These are phyloP conservation scores for Pelargonium exstipulatum DNA, from an alignment of 441 rosid genomes.

Conservation along the genomic window DNA sequence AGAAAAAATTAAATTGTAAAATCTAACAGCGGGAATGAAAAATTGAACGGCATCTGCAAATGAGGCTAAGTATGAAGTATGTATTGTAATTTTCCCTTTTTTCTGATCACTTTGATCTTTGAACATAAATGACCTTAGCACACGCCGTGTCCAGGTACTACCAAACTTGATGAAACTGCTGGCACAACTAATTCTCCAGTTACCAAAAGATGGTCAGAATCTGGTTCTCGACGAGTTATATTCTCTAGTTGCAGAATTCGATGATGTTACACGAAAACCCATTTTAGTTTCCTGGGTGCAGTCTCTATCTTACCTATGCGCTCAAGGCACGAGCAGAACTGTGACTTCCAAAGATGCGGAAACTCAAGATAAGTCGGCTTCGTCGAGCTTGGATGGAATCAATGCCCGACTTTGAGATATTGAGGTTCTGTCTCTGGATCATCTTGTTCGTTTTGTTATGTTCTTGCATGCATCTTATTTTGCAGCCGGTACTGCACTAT, in stretches of 20 bases:
- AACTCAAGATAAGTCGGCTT: constrained; percentile 21
- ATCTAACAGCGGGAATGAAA: too few relatives aligned
- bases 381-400: constrained; percentile 26
- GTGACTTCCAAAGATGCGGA: constrained; percentile 23
- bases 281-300: constrained; percentile 89
- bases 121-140: constrained; percentile 5
- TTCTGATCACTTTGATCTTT: background rate
- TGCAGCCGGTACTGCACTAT: too few relatives aligned
- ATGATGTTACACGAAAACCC: constrained; percentile 88
- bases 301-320: constrained; percentile 69
- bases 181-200: constrained; percentile 50
- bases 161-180: constrained; percentile 66
- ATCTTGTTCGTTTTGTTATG: background rate
- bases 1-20: too few relatives aligned
- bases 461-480: too few relatives aligned
- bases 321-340: constrained; percentile 30
- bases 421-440: constrained; percentile 20
- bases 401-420: constrained; percentile 45
- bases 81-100: background rate
- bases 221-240: constrained; percentile 62
- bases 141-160: constrained; percentile 44
- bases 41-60: too few relatives aligned
- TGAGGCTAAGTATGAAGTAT: too few relatives aligned
- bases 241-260: constrained; percentile 77
- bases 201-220: constrained; percentile 65